Evolutionary conservation across 169 alveolate genomes (phyloP), one percentile per base, ranked within the genome.

Genomic region (Plasmodium vinckei): DNA sequence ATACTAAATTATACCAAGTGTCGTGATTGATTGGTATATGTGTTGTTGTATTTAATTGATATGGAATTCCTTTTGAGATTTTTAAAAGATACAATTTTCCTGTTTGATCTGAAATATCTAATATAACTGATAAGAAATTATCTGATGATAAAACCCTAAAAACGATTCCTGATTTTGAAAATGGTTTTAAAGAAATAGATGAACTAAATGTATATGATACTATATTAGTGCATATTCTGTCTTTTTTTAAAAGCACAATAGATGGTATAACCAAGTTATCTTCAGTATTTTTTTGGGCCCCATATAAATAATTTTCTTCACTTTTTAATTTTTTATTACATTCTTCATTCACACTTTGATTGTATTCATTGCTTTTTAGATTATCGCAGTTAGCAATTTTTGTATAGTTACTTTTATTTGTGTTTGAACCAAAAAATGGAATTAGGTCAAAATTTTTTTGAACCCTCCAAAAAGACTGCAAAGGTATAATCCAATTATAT

Each of bases 61-160:
- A 86, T 12, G 91, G 91, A 57, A 86, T 71, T 57, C 91, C 91
- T 19, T 86, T 71, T 12, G 69, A 46, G 17, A 86, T 86, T 86
- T 86, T 86, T 39, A 86, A 44, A 51, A 86, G 75, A 86, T 86
- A 86, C 27, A 86, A 7, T 70, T 86, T 69, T 15, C 91, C 91
- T n/a, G 19, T 42, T 23, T 44, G 15, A 17, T 71, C 44, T 13
- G 87, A 44, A 49, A 63, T 71, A 42, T 86, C 91, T 64, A 86
- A 23, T 86, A 86, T 86, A 23, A 86, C 59, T 9, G 91, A 86
- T 86, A 86, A 70, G 67, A 86, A 86, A 57, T 86, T 73, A 51
- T 70, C 65, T 23, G 86, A 19, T 15, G 87, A 70, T 69, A 60
- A 9, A 39, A 86, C 87, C 25, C 84, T 68, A 63, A 86, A 86